phyloP scores from a whole-genome alignment of 768 basidiomycete species.

The Pulveroboletus sp. region DNA sequence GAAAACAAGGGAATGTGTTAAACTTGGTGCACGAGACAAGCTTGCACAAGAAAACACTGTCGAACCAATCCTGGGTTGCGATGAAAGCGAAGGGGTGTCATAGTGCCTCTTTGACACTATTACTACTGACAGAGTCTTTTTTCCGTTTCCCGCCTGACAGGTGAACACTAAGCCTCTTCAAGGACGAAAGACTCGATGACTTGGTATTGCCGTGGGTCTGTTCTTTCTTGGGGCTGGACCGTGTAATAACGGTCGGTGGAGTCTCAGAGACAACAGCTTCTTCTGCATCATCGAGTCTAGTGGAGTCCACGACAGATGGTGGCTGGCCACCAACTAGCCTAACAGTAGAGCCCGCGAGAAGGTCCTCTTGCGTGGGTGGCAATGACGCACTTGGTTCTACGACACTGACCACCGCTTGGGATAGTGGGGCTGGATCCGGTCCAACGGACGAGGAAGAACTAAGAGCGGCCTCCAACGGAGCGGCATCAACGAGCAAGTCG shows the following conservation, averaged over 20 bases:
- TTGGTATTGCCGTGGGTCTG: constrained; percentile 52
- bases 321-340: constrained; percentile 61
- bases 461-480: constrained; percentile 30
- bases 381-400: constrained; percentile 9
- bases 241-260: constrained; percentile 35
- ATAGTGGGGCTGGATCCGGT: constrained; percentile 4
- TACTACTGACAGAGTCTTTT: constrained; percentile 49
- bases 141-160: constrained; percentile 44
- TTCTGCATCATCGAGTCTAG: constrained; percentile 33
- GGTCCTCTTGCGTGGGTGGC: constrained; percentile 15
- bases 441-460: constrained; percentile 30
- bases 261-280: constrained; percentile 34
- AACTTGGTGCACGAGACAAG: constrained; percentile 14
- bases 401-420: constrained; percentile 2
- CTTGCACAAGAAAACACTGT: constrained; percentile 15
- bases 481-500: constrained; percentile 49
- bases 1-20: constrained; percentile 6
- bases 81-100: constrained; percentile 18
- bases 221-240: constrained; percentile 33
- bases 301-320: constrained; percentile 27
- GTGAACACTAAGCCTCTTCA: constrained; percentile 53
- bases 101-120: constrained; percentile 42
- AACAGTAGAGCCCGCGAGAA: constrained; percentile 43
- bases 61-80: constrained; percentile 13
- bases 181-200: constrained; percentile 46